phyloP scores from a whole-genome alignment of 1,284 basidiomycete species.

The Ceratorhiza oryzae-sativae region DNA sequence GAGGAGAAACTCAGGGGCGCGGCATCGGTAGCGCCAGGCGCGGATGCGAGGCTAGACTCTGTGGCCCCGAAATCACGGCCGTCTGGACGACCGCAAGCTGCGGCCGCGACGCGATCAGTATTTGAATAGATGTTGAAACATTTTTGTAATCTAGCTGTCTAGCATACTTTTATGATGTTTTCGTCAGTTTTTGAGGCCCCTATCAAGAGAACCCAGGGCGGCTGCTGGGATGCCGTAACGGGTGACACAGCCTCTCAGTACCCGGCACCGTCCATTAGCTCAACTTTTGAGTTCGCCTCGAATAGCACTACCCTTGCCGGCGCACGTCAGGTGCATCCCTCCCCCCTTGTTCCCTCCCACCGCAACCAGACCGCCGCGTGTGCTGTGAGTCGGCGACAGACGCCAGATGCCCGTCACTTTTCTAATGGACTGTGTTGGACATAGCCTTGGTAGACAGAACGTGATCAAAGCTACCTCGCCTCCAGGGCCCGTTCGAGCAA shows the following conservation, averaged over 20 bases:
- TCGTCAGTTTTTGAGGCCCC: neutral
- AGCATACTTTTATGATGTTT: neutral
- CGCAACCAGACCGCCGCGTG: neutral
- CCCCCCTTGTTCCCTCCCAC: neutral
- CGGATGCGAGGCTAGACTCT: neutral
- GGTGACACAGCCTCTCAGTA: neutral
- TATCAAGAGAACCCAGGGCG: neutral
- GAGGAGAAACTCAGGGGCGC: conserved; percentile 31
- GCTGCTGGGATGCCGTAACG: neutral
- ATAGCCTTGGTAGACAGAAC: conserved; percentile 10
- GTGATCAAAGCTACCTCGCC: conserved; percentile 17
- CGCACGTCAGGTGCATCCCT: neutral
- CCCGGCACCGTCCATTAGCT: neutral
- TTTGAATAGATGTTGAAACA: conserved; percentile 12
- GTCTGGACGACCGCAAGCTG: conserved; percentile 5
- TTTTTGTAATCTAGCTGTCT: too few relatives aligned
- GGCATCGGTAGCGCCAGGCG: neutral
- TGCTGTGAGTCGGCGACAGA: neutral
- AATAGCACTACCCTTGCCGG: neutral
- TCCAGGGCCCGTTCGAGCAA: conserved; percentile 1
- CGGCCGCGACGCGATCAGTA: neutral
- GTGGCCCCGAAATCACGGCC: neutral
- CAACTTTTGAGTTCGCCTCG: neutral
- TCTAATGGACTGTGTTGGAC: neutral
- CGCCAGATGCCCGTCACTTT: neutral